Conservation (phyloP, 2,329 filamentous ascomycete genomes). For the Monosporascus ibericus region DNA sequence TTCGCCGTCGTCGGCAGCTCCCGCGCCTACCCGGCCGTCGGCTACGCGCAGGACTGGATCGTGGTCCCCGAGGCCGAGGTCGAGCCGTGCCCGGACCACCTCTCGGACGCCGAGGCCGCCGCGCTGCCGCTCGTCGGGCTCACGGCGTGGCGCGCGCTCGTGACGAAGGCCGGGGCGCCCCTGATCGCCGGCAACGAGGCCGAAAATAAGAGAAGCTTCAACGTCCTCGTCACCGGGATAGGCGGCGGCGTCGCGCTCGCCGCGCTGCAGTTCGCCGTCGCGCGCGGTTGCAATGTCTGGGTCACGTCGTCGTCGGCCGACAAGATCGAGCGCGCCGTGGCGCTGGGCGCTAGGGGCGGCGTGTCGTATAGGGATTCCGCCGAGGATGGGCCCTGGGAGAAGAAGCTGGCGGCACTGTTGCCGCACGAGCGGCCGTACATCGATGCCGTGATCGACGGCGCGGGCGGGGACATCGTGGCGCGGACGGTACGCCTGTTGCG, state of each 20-base stretch:
- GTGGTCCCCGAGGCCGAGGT: slow-evolving; percentile 65
- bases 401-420: slow-evolving; percentile 58
- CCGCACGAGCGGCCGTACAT: slow-evolving; percentile 60
- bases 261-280: slow-evolving; percentile 72
- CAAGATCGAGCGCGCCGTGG: slow-evolving; percentile 68
- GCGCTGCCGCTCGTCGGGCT: slow-evolving; percentile 79
- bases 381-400: slow-evolving; percentile 57
- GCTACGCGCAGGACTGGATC: slow-evolving; percentile 70
- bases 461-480: slow-evolving; percentile 75
- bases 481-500: slow-evolving; percentile 64
- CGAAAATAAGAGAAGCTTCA: slow-evolving; percentile 44
- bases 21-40: slow-evolving; percentile 50
- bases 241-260: slow-evolving; percentile 86
- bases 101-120: slow-evolving; percentile 69
- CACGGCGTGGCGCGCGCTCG: slow-evolving; percentile 81
- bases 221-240: slow-evolving; percentile 84
- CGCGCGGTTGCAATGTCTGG: slow-evolving; percentile 68
- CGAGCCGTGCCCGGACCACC: slow-evolving; percentile 67
- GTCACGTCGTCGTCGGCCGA: slow-evolving; percentile 69
- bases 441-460: slow-evolving; percentile 86
- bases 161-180: slow-evolving; percentile 60
- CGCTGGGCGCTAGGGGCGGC: slow-evolving; percentile 74
- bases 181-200: slow-evolving; percentile 39
- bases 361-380: slow-evolving; percentile 70
- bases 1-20: slow-evolving; percentile 68